Evolutionary conservation across 139 green algal genomes (phyloP).

Genomic region (Nannochloris sp.): DNA sequence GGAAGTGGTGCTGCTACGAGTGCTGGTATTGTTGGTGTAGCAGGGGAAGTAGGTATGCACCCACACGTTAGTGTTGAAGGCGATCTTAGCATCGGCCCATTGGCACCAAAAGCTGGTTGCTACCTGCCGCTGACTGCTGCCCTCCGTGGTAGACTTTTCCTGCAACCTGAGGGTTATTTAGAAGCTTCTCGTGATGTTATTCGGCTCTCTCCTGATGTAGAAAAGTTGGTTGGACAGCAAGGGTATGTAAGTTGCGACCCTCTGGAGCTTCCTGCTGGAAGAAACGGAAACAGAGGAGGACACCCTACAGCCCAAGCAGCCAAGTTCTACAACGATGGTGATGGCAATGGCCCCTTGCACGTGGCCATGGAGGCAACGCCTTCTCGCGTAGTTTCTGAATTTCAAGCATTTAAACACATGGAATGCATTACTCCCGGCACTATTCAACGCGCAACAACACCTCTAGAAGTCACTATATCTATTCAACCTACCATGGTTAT

Average conservation of each 20-base stretch:
- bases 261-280: background rate
- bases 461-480: constrained; percentile 61
- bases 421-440: constrained; percentile 39
- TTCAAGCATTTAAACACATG: constrained; percentile 58
- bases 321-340: background rate
- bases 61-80: background rate
- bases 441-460: constrained; percentile 37
- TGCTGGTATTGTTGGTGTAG: background rate
- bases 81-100: constrained; percentile 29
- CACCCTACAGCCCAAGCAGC: too few relatives aligned
- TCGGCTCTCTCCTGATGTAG: constrained; percentile 37
- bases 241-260: constrained; percentile 58
- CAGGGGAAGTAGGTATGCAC: too few relatives aligned
- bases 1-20: background rate
- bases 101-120: constrained; percentile 44
- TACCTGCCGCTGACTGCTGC: constrained; percentile 67
- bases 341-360: constrained; percentile 30
- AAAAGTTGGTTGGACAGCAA: constrained; percentile 44
- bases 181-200: constrained; percentile 63
- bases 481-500: constrained; percentile 62
- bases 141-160: constrained; percentile 58
- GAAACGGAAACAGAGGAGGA: background rate
- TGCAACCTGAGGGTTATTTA: constrained; percentile 41
- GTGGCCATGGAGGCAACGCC: constrained; percentile 34
- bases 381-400: constrained; percentile 43